A percentile compares a stretch with the other conserved stretches of the same genome.
Evolutionary conservation across 441 rosid genomes (phyloP).

Genomic region (Adansonia rubrostipa): DNA sequence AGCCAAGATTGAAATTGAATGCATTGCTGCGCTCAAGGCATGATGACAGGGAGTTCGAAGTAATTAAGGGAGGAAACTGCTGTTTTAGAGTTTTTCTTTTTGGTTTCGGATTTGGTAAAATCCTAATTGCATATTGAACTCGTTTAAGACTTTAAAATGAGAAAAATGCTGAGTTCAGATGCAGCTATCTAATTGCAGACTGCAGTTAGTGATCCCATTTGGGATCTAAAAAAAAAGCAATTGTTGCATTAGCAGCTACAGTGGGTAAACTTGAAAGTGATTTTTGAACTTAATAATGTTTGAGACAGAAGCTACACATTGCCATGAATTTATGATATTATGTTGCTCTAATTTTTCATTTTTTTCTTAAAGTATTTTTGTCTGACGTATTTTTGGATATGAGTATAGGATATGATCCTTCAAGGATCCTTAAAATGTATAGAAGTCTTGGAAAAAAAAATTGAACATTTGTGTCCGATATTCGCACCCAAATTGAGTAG

Average conservation of each 20-base stretch:
- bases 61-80: conserved; percentile 5
- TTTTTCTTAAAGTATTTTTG: no score
- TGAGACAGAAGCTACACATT: neutral
- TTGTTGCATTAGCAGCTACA: neutral
- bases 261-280: neutral
- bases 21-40: conserved; percentile 72
- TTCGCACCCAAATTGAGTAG: no score
- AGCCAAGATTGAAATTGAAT: conserved; percentile 92
- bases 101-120: neutral
- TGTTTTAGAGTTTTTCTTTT: neutral
- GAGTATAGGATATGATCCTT: no score
- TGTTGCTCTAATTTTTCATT: neutral
- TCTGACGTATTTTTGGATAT: no score
- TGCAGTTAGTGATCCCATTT: neutral
- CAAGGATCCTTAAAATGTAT: no score
- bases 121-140: neutral
- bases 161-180: neutral
- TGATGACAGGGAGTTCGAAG: conserved; percentile 11
- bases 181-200: neutral
- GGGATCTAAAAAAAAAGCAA: neutral
- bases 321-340: neutral
- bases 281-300: neutral
- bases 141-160: neutral
- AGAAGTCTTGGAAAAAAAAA: no score
- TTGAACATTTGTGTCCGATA: no score